Percentiles rank a stretch among this genome's conserved stretches.
Conservation (phyloP, 495 filamentous ascomycete species). For the Hyaloscypha finlandica region DNA sequence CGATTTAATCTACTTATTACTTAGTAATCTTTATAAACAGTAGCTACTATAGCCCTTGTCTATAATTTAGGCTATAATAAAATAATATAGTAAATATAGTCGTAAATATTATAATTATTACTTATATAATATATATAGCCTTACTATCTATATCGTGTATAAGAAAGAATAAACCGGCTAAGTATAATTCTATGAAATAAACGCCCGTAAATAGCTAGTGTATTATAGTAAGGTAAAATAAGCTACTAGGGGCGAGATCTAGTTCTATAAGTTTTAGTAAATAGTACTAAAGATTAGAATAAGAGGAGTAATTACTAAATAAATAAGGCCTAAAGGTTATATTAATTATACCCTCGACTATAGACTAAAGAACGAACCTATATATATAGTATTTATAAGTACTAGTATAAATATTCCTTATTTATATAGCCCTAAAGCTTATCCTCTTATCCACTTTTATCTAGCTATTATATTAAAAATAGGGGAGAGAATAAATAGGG, state of each 20-base stretch:
- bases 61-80: constrained; percentile 41
- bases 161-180: constrained; percentile 88
- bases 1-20: constrained; percentile 7
- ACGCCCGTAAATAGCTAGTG: constrained; percentile 87
- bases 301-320: constrained; percentile 73
- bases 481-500: constrained; percentile 25
- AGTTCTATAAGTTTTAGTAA: constrained; percentile 84
- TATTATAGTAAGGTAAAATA: constrained; percentile 78
- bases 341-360: constrained; percentile 8
- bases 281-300: constrained; percentile 82
- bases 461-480: constrained; percentile 20
- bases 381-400: constrained; percentile 80
- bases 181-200: constrained; percentile 79
- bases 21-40: not conserved
- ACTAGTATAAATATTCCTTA: constrained; percentile 90
- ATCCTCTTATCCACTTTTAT: constrained; percentile 21
- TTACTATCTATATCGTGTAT: constrained; percentile 52
- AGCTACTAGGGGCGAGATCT: constrained; percentile 80
- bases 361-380: constrained; percentile 55
- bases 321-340: constrained; percentile 22
- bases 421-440: constrained; percentile 34
- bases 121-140: constrained; percentile 64
- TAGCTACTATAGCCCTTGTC: constrained; percentile 9
- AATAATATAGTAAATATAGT: constrained; percentile 61
- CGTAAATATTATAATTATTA: constrained; percentile 68